Base-by-base conservation (phyloP, 1,284 basidiomycete species). In the Cutaneotrichosporon sp. region DNA sequence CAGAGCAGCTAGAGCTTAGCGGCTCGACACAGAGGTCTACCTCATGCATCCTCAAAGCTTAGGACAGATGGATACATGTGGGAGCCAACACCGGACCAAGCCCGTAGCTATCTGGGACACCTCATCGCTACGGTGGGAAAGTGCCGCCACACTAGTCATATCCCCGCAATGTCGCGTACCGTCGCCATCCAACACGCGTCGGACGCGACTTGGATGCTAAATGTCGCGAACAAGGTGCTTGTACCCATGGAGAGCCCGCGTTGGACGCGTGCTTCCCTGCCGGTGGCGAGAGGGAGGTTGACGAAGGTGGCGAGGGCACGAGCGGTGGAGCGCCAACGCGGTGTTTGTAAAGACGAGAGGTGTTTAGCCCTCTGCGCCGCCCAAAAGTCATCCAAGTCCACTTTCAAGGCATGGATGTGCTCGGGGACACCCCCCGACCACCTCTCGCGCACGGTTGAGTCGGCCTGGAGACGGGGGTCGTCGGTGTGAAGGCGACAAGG, bases 231-330 rank as follows among this genome's bases (percentile, higher is more conserved):
- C 15, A 38, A 48, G 46, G 36, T 48, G 17, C 37, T 39, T 38
- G 22, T n/a, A 39, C 46, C 36, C 37, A 17, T 22, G n/a, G 14
- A 22, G 8, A 33, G 46, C 46, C 26, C 37, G 46, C 37, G 46
- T 48, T 48, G 37, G 46, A 40, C 46, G 46, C 46, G 46, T 48
- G 35, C 36, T 13, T 21, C 30, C 21, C 33, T 48, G 17, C 37
- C 20, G 20, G 22, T 38, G 36, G 35, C 35, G 35, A 21, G 36
- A 14, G 33, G 46, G 14, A 37, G 35, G 15, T 18, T 10, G 38
- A 18, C 40, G 37, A 39, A 40, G 18, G 39, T 20, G 20, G 17
- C 17, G 10, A 40, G 17, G 17, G 10, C 39, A 18, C 10, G 17
- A 30, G 26, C 26, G 26, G 26, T 30, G 26, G 26, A 30, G 26